Percentiles rank a stretch among this genome's conserved stretches.
Conservation (phyloP, 768 basidiomycete species). For the Suillus weaverae region DNA sequence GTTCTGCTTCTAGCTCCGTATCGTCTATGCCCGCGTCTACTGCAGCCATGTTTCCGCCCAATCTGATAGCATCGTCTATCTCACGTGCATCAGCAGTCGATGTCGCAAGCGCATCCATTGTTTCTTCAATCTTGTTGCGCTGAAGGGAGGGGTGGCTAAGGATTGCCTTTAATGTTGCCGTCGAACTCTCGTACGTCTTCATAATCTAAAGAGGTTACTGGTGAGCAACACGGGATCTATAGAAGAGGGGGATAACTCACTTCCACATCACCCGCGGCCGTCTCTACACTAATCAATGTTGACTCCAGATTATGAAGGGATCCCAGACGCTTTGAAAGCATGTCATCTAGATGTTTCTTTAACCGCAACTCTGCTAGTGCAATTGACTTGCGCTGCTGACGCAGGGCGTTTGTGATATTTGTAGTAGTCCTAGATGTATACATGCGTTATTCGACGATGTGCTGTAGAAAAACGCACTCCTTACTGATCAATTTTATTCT, state of each 20-base stretch:
- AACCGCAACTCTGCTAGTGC: slow-evolving; percentile 79
- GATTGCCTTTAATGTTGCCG: slow-evolving; percentile 71
- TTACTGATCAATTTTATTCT: slow-evolving; percentile 73
- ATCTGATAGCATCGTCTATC: slow-evolving; percentile 72
- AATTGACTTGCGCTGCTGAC: slow-evolving; percentile 66
- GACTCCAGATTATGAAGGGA: slow-evolving; percentile 74
- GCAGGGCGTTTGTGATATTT: slow-evolving; percentile 65
- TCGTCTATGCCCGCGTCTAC: slow-evolving; percentile 48
- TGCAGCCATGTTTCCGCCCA: slow-evolving; percentile 63
- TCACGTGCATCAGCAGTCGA: slow-evolving; percentile 82
- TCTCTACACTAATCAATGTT: slow-evolving; percentile 80
- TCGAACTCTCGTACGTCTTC: slow-evolving; percentile 81
- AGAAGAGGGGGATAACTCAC: slow-evolving; percentile 40
- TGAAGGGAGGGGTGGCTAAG: slow-evolving; percentile 80
- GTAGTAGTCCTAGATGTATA: slow-evolving; percentile 53
- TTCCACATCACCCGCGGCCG: slow-evolving; percentile 86
- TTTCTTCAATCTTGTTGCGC: slow-evolving; percentile 76
- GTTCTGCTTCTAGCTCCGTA: slow-evolving; percentile 63
- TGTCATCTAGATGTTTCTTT: slow-evolving; percentile 77
- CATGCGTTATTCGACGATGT: neutral
- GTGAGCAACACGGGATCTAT: slow-evolving; percentile 1
- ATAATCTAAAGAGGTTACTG: slow-evolving; percentile 59
- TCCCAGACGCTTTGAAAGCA: slow-evolving; percentile 71
- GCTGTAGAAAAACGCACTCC: slow-evolving; percentile 18
- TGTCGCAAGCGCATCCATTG: slow-evolving; percentile 84